Conservation (phyloP, 2,329 filamentous ascomycete species). For the Neofusicoccum laricinum region DNA sequence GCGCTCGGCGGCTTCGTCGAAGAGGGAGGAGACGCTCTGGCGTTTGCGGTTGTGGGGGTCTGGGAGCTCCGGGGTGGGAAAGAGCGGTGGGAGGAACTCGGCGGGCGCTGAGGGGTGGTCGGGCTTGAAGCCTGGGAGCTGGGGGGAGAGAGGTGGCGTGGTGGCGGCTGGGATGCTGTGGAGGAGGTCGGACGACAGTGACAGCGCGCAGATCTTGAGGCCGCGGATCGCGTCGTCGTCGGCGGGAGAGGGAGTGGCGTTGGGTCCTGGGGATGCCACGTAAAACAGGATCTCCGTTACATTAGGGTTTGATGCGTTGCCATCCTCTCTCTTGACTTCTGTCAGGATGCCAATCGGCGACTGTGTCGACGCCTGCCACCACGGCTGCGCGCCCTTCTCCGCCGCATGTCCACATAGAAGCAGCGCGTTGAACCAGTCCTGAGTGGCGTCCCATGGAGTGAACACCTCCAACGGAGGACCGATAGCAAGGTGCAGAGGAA, state of each 20-base stretch:
- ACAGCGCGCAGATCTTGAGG: conserved; percentile 30
- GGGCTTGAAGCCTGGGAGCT: background rate
- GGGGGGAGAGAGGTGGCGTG: conserved; percentile 24
- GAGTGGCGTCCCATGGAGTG: conserved; percentile 31
- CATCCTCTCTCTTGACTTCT: conserved; percentile 23
- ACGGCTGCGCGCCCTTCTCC: conserved; percentile 21
- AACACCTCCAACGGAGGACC: conserved; percentile 39
- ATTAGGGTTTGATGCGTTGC: conserved; percentile 16
- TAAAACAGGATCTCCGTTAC: conserved; percentile 48
- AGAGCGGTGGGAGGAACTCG: conserved; percentile 31
- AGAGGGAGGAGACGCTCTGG: conserved; percentile 41
- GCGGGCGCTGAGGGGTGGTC: conserved; percentile 1
- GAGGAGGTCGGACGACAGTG: conserved; percentile 44
- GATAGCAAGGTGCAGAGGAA: conserved; percentile 40
- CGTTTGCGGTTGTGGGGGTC: conserved; percentile 36
- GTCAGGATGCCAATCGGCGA: conserved; percentile 41
- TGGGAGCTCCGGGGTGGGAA: conserved; percentile 15
- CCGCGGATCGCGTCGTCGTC: background rate
- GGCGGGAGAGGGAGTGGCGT: background rate
- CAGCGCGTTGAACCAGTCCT: conserved; percentile 40
- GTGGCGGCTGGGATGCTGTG: conserved; percentile 25
- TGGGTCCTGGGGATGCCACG: conserved; percentile 28
- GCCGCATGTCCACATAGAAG: conserved; percentile 24
- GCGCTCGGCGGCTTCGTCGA: conserved; percentile 47
- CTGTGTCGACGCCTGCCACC: conserved; percentile 39